phyloP scores from a whole-genome alignment of 495 filamentous ascomycete genomes.

The Cenococcum geophilum region DNA sequence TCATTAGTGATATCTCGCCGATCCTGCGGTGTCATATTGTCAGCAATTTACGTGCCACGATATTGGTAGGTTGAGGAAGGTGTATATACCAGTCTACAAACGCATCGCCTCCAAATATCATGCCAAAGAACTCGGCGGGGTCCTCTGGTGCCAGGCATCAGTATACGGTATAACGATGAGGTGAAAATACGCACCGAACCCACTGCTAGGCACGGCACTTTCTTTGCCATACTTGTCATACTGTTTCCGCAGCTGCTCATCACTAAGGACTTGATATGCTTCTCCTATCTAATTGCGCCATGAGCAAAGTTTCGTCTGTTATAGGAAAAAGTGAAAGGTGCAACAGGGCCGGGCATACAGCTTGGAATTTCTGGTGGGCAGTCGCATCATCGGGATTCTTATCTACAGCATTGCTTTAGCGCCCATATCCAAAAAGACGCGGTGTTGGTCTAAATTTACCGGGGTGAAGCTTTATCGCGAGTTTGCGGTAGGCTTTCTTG shows the following conservation, averaged over 20 bases:
- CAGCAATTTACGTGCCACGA: neutral
- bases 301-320: neutral
- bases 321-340: neutral
- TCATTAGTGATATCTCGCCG: conserved; percentile 44
- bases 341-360: conserved; percentile 42
- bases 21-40: conserved; percentile 31
- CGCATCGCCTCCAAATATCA: conserved; percentile 96
- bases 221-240: conserved; percentile 99
- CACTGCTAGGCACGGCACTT: conserved; percentile 73
- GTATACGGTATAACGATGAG: conserved; percentile 3
- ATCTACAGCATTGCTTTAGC: conserved; percentile 48
- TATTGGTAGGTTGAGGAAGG: neutral
- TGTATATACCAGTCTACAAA: conserved; percentile 57
- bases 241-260: conserved; percentile 73
- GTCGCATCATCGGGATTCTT: conserved; percentile 97
- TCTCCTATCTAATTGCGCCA: conserved; percentile 66
- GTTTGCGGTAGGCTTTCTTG: conserved; percentile 98
- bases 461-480: conserved; percentile 77
- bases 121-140: conserved; percentile 95
- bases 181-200: conserved; percentile 61
- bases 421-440: neutral
- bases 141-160: conserved; percentile 55
- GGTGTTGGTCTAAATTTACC: conserved; percentile 39
- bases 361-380: conserved; percentile 90
- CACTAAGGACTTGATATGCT: conserved; percentile 94